Percentiles rank a stretch among this genome's conserved stretches.
Evolutionary conservation across 352 stramenopile species (phyloP).

Genomic region (Phytophthora sp.): DNA sequence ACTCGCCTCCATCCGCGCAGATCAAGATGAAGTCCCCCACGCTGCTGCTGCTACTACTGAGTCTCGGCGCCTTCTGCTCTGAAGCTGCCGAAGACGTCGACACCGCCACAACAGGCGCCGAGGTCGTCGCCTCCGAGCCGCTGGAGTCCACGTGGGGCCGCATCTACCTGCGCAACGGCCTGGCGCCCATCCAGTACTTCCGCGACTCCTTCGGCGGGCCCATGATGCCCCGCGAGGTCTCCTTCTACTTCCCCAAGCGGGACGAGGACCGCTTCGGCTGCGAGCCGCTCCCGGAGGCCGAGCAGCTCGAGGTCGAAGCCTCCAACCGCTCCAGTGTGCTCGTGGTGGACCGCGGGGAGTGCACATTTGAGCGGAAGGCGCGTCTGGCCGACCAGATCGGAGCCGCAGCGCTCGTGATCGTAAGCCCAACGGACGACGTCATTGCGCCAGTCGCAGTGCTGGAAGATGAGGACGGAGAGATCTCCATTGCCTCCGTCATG

Average conservation of each 20-base stretch:
- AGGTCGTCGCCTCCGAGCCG: not conserved
- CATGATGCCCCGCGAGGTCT: slow-evolving; percentile 46
- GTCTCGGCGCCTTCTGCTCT: not conserved
- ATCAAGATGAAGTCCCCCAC: slow-evolving; percentile 8
- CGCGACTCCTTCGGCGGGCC: slow-evolving; percentile 55
- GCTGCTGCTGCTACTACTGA: not conserved
- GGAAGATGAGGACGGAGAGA: slow-evolving; percentile 44
- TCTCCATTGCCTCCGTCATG: slow-evolving; percentile 67
- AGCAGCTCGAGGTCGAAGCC: slow-evolving; percentile 32
- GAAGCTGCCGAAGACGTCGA: slow-evolving; percentile 1
- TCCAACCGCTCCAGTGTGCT: slow-evolving; percentile 49
- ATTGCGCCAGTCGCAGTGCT: slow-evolving; percentile 44
- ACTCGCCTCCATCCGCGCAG: not conserved
- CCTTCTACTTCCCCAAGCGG: slow-evolving; percentile 52
- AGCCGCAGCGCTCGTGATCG: slow-evolving; percentile 53
- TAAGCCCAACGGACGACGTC: slow-evolving; percentile 54
- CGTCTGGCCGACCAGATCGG: slow-evolving; percentile 53
- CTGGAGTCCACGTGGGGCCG: slow-evolving; percentile 60
- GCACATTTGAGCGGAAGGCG: slow-evolving; percentile 70
- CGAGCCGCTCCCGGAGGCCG: slow-evolving; percentile 32
- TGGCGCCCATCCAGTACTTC: slow-evolving; percentile 80
- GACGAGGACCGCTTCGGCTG: slow-evolving; percentile 51
- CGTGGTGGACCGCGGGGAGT: slow-evolving; percentile 65
- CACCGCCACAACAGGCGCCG: not conserved
- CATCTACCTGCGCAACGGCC: slow-evolving; percentile 68